phyloP scores from a whole-genome alignment of 2,329 filamentous ascomycete species.

The Nothophoma quercina region DNA sequence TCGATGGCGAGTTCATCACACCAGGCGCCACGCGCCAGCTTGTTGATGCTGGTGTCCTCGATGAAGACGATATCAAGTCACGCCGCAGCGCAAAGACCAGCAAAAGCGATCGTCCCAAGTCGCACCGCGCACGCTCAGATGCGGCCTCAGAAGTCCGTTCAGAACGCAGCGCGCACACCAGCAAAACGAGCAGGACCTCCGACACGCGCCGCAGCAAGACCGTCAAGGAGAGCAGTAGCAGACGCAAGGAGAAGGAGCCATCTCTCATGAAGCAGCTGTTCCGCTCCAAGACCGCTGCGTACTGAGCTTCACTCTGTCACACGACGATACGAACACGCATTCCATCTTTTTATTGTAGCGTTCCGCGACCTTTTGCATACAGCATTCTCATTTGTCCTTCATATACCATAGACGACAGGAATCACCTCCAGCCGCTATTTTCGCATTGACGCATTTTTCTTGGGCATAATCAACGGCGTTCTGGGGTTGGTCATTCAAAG shows the following conservation, averaged over 20 bases:
- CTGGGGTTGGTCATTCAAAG: not conserved
- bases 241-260: slow-evolving; percentile 53
- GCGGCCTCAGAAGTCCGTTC: slow-evolving; percentile 28
- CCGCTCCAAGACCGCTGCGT: slow-evolving; percentile 38
- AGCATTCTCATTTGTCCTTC: slow-evolving; percentile 2
- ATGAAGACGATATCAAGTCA: slow-evolving; percentile 57
- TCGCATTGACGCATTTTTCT: slow-evolving; percentile 1
- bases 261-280: slow-evolving; percentile 54
- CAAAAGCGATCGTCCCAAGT: slow-evolving; percentile 32
- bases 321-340: not conserved
- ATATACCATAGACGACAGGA: slow-evolving; percentile 16
- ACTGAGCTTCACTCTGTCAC: no score
- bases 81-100: slow-evolving; percentile 37
- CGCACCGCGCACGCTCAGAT: slow-evolving; percentile 29
- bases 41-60: slow-evolving; percentile 55
- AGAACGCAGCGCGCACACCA: slow-evolving; percentile 35
- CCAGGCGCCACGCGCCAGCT: slow-evolving; percentile 60
- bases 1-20: slow-evolving; percentile 72
- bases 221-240: slow-evolving; percentile 35
- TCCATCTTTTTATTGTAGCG: not conserved
- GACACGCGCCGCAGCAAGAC: slow-evolving; percentile 33
- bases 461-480: not conserved
- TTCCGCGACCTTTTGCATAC: slow-evolving; percentile 7
- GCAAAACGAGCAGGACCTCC: slow-evolving; percentile 36
- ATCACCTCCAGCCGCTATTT: not conserved